These are phyloP conservation scores for Kalmusia sp. DNA, from an alignment of 2,329 filamentous ascomycete species.

Conservation along the genomic window DNA sequence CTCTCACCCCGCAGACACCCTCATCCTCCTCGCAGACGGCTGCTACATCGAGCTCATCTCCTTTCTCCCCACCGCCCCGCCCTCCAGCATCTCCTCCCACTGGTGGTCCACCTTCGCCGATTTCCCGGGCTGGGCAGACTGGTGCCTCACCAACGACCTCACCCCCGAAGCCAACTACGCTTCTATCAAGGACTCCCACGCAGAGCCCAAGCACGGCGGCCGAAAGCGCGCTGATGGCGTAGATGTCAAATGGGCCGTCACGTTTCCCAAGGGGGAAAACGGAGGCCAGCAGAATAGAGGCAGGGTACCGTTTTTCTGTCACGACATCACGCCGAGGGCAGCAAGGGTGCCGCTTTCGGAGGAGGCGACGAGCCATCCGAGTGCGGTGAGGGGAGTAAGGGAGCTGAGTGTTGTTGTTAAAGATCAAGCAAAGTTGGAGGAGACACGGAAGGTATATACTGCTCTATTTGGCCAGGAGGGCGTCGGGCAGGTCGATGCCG, in stretches of 20 bases:
- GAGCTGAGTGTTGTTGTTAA: constrained; percentile 35
- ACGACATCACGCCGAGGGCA: constrained; percentile 66
- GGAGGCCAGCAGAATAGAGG: constrained; percentile 51
- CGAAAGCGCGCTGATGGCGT: constrained; percentile 62
- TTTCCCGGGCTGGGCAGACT: constrained; percentile 67
- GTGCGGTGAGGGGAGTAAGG: constrained; percentile 56
- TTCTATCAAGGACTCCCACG: constrained; percentile 51
- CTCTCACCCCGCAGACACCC: constrained; percentile 50
- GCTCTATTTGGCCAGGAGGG: constrained; percentile 23
- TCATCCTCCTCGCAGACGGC: constrained; percentile 69
- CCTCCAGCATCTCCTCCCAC: constrained; percentile 48
- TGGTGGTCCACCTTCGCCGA: constrained; percentile 64
- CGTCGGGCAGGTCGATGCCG: constrained; percentile 6
- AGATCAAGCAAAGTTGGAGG: constrained; percentile 20
- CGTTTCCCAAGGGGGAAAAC: constrained; percentile 54
- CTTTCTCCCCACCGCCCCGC: constrained; percentile 59
- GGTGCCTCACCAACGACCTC: constrained; percentile 48
- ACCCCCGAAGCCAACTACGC: constrained; percentile 20
- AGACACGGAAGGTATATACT: constrained; percentile 19
- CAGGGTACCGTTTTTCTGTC: constrained; percentile 64
- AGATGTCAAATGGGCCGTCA: constrained; percentile 66
- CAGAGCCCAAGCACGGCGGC: constrained; percentile 59
- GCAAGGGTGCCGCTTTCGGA: constrained; percentile 60
- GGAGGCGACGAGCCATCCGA: constrained; percentile 57
- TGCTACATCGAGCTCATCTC: constrained; percentile 72